Evolutionary conservation across 495 filamentous ascomycete species (phyloP), one percentile per base, ranked within the genome.

Genomic region (Penicillium bialowiezense): DNA sequence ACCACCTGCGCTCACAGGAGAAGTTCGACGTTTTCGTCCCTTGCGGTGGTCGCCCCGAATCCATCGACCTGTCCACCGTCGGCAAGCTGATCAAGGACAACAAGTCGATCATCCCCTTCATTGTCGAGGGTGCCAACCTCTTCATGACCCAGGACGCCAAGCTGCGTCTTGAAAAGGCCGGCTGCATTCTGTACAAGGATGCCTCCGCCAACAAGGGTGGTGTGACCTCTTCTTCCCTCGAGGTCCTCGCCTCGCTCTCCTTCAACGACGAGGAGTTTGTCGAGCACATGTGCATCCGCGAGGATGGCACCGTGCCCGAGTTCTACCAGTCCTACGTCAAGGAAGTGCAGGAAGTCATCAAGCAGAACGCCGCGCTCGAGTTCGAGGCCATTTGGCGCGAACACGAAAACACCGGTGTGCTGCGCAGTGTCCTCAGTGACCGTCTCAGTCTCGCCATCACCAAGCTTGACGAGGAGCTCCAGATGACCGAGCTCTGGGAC

Each of bases 61-160:
- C 92, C 2, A 95, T 98, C 60, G 95, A 98, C 61, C 80, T 98
- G 51, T 83, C 85, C 37, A 88, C 85, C 9, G 92, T 90, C 24
- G 82, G 77, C 64, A 87, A 87, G 67, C 81, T 98, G 46, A 96
- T 98, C 65, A 60, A 72, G 37, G 82, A 93, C 49, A 88, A 89
- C 69, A 95, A 93, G 74, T 77, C 78, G 13, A 80, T 78, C 5
- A 86, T 98, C 48, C 91, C 91, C 5, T 97, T 93, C 73, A 91
- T 98, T 23, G 93, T 98, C 38, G 93, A 98, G 69, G 93, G 93
- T 17, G 93, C 93, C 62, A 98, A 98, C 64, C 77, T 98, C 33
- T 98, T 98, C 81, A 93, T 98, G 70, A 97, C 93, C 10, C 95
- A 98, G 70, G 93, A 98, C 62, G 91, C 90, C 55, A 98, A 98